Evolutionary conservation across 2,329 filamentous ascomycete genomes (phyloP).

Genomic region (Dactylellina leptospora): DNA sequence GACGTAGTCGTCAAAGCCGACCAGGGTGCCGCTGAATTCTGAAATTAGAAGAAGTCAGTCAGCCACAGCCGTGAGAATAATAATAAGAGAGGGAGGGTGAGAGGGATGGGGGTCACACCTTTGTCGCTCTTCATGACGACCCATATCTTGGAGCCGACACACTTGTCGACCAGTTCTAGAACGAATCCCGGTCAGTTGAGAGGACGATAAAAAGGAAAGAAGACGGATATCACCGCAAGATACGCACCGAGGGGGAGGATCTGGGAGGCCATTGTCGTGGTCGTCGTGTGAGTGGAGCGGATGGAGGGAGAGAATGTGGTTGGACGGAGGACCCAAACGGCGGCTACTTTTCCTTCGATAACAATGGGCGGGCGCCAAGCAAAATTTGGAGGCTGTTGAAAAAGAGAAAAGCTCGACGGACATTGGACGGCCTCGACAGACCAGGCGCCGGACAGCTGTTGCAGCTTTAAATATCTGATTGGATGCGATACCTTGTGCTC

Average conservation of each 20-base stretch:
- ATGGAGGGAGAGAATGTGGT: slow-evolving; percentile 15
- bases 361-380: slow-evolving; percentile 16
- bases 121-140: slow-evolving; percentile 99
- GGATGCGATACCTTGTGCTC: too few relatives aligned
- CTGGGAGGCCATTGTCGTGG: slow-evolving; percentile 72
- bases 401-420: slow-evolving; percentile 4
- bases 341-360: slow-evolving; percentile 8
- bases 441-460: too few relatives aligned
- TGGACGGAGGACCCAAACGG: slow-evolving; percentile 14
- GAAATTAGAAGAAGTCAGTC: too few relatives aligned
- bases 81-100: slow-evolving; percentile 4
- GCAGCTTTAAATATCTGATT: too few relatives aligned
- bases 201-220: slow-evolving; percentile 40
- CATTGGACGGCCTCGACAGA: background rate
- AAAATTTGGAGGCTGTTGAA: slow-evolving; percentile 12
- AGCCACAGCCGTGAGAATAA: slow-evolving; percentile 20
- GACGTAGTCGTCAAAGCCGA: slow-evolving; percentile 99
- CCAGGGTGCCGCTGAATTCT: slow-evolving; percentile 95
- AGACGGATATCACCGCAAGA: background rate
- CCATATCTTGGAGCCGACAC: slow-evolving; percentile 96
- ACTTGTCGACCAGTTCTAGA: slow-evolving; percentile 97
- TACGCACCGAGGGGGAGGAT: slow-evolving; percentile 73
- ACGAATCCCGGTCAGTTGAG: slow-evolving; percentile 2
- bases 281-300: slow-evolving; percentile 22
- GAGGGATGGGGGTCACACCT: slow-evolving; percentile 67